Base-by-base conservation (phyloP, 1,139 yeast genomes). In the Yamadazyma spencermartinsiae region DNA sequence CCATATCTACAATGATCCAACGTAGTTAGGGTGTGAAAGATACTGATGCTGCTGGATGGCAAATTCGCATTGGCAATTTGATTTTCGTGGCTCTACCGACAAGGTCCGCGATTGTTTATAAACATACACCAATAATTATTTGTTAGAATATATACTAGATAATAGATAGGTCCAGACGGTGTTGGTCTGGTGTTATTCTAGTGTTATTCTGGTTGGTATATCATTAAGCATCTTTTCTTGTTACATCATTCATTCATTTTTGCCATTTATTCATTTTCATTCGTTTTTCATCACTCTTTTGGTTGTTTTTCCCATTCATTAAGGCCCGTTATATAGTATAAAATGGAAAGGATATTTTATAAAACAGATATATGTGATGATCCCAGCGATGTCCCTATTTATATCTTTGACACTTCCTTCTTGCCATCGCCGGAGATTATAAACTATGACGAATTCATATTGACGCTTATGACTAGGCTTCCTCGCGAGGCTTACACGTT, bases 351-450 rank as follows among this genome's bases (percentile, higher is more conserved):
- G 32, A 80, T 83, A 15, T 80, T 84, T 50, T 83, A 78, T 61
- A 69, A 72, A 47, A 66, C 88, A 2, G 75, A 72, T 40, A 68
- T 82, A 1, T 55, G 61, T 20, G 92, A 85, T 55, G 86, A 86
- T 1, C 63, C 68, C 36, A 72, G 85, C 4, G 71, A 75, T 18
- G 73, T 77, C 34, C 90, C 94, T 1, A 63, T 86, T 9, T 85
- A 79, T 49, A 78, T 86, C 9, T 78, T 86, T 45, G 95, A 86
- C 56, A 80, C 94, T 1, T 79, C 86, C n/a, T 82, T 74, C 45
- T 68, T 86, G 23, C 90, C 90, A 1, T 60, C 73, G n/a, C 75
- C 86, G 1, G 74, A 68, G 2, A 50, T 48, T 28, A 68, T 68
- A 33, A 61, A 63, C 51, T 73, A 68, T 45, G 69, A 68, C 38